Base-by-base conservation (phyloP, 2,329 filamentous ascomycete species). In the Samsoniella hepiali region DNA sequence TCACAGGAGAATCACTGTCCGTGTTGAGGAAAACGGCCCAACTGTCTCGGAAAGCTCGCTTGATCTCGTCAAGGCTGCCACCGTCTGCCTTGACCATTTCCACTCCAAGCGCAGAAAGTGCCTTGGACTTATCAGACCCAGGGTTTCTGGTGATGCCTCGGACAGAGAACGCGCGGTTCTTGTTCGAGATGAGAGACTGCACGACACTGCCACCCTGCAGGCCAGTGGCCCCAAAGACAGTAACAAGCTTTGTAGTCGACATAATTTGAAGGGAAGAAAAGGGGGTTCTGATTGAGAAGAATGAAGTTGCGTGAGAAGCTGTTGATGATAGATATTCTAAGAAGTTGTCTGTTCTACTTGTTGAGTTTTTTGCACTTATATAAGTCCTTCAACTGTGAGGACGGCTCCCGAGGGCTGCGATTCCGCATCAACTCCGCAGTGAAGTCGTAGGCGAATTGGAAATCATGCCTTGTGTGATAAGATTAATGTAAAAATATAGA, bases 1-100 rank as follows among this genome's bases (percentile, higher is more conserved):
- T 65, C 63, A 72, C 71, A 61, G 70, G 67, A 65, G 74, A 72
- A 54, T 72, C 70, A 6, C 69, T 72, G 65, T 74, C 73, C 10
- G 69, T 73, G 58, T 75, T 75, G 62, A 71, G 67, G 64, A 75
- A 75, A 8, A 72, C 67, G 11, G 70, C 73, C 69, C 72, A 75
- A 61, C 71, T 73, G n/a, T 68, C 70, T 55, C 63, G 67, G 66
- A 75, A 74, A 7, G 72, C 73, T 9, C 29, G n/a, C 36, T 31
- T 15, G 32, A 56, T 29, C 11, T 56, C n/a, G 9, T 68, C 65
- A 7, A 54, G 31, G 34, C 38, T 54, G 31, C n/a, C 38, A 67
- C 72, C 71, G 40, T 74, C 70, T 2, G 72, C 72, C 64, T 72
- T 69, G 36, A 74, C 66, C 4, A 75, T 67, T n/a, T 75, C 69